Percentiles rank a stretch among this genome's conserved stretches.
phyloP scores from a whole-genome alignment of 2,329 filamentous ascomycete genomes.

The Colletotrichum tamarilloi region DNA sequence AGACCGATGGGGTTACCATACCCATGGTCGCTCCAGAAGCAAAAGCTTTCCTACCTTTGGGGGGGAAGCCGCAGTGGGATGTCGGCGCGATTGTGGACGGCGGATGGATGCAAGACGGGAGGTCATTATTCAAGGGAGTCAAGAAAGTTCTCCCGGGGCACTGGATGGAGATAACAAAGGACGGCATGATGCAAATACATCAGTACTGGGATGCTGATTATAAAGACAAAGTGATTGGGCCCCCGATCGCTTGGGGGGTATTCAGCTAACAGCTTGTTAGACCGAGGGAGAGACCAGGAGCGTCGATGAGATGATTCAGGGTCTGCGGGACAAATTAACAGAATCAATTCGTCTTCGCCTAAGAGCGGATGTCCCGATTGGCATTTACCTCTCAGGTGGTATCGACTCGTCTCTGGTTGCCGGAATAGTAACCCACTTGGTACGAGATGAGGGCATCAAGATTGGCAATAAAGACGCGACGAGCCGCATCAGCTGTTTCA shows the following conservation, averaged over 20 bases:
- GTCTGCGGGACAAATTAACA: conserved; percentile 59
- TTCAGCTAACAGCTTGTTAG: conserved; percentile 26
- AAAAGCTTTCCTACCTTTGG: conserved; percentile 63
- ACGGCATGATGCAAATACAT: conserved; percentile 47
- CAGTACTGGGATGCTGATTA: conserved; percentile 66
- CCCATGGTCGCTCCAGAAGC: conserved; percentile 63
- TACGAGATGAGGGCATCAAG: conserved; percentile 54
- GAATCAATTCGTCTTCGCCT: conserved; percentile 63
- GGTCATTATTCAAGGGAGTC: conserved; percentile 63
- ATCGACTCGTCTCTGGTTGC: conserved; percentile 68
- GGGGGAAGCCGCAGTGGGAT: conserved; percentile 66
- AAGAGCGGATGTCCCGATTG: conserved; percentile 67
- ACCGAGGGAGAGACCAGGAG: conserved; percentile 51
- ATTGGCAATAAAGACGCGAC: conserved; percentile 52
- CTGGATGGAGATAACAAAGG: conserved; percentile 53
- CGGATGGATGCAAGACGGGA: conserved; percentile 55
- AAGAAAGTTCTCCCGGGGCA: conserved; percentile 55
- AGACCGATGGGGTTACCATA: too few species aligned
- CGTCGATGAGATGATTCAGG: conserved; percentile 61
- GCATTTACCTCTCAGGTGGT: conserved; percentile 66
- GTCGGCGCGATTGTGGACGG: conserved; percentile 56
- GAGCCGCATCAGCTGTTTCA: conserved; percentile 52
- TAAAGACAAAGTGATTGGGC: conserved; percentile 56
- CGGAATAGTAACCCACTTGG: conserved; percentile 64
- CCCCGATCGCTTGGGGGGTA: accelerated